phyloP scores from a whole-genome alignment of 2,329 filamentous ascomycete genomes.

The Emmonsiellopsis sp. region DNA sequence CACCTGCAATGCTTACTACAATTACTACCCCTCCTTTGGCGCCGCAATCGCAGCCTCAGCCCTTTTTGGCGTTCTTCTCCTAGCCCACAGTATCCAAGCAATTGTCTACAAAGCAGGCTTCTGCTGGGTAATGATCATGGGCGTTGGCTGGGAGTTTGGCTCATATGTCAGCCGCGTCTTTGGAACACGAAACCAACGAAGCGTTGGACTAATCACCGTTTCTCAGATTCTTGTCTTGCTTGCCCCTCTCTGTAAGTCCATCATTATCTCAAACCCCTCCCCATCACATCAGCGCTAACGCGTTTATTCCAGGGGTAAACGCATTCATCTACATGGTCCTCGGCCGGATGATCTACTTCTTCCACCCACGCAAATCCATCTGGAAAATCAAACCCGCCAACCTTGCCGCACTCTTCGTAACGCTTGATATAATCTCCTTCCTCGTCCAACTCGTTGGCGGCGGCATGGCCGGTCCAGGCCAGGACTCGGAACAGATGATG shows the following conservation, averaged over 20 bases:
- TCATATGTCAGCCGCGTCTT: conserved; percentile 34
- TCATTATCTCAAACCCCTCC: background rate
- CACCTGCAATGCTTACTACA: conserved; percentile 6
- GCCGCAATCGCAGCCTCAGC: conserved; percentile 28
- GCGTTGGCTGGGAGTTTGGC: conserved; percentile 30
- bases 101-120: conserved; percentile 30
- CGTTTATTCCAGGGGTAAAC: conserved; percentile 28
- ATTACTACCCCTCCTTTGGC: conserved; percentile 29
- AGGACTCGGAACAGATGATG: conserved; percentile 19
- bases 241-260: conserved; percentile 26
- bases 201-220: conserved; percentile 19
- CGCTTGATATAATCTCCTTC: conserved; percentile 38
- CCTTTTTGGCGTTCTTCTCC: conserved; percentile 26
- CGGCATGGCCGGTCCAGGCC: conserved; percentile 22
- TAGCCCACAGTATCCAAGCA: conserved; percentile 28
- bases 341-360: conserved; percentile 33
- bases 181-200: conserved; percentile 33
- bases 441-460: conserved; percentile 36
- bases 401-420: conserved; percentile 36
- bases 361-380: conserved; percentile 25
- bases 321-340: conserved; percentile 37
- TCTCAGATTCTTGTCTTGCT: conserved; percentile 38
- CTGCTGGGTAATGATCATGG: conserved; percentile 38
- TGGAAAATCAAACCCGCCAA: conserved; percentile 27
- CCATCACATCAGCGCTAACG: conserved; percentile 9